These are phyloP conservation scores for Linnemannia hyalina DNA, from an alignment of 192 early-diverging fungal genomes.

Conservation along the genomic window DNA sequence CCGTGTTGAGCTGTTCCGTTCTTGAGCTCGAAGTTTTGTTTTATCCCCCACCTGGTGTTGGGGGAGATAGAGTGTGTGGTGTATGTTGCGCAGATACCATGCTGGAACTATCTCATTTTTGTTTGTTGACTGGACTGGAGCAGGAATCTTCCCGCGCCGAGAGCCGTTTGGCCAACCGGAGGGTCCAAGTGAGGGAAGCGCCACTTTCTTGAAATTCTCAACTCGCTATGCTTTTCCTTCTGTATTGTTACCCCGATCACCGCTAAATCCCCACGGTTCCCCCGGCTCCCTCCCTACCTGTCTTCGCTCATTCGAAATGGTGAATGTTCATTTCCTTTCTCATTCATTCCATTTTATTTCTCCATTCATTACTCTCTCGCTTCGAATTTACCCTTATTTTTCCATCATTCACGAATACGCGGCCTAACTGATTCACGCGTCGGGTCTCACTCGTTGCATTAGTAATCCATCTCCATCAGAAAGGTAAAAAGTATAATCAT, in stretches of 20 bases:
- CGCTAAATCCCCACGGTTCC: background rate
- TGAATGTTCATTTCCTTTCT: background rate
- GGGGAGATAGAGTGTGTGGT: too few relatives aligned
- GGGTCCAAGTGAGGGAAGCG: background rate
- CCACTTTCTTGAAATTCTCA: background rate
- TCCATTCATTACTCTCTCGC: background rate
- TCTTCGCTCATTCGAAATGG: background rate
- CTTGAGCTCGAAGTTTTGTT: too few relatives aligned
- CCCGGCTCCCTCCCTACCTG: background rate
- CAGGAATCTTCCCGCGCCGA: constrained; percentile 6
- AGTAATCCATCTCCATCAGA: background rate
- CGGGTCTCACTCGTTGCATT: background rate
- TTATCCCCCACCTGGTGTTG: too few relatives aligned
- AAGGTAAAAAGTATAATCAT: background rate
- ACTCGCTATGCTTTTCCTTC: background rate
- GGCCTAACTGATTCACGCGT: background rate
- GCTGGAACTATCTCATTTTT: constrained; percentile 1
- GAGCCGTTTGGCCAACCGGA: constrained; percentile 5
- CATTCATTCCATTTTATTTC: background rate
- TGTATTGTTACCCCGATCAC: background rate
- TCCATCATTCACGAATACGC: background rate
- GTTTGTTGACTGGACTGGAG: background rate
- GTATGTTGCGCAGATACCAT: constrained; percentile 8
- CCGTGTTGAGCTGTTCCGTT: background rate
- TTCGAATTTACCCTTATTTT: background rate